A percentile compares a stretch with the other conserved stretches of the same genome.
Conservation (phyloP, 768 basidiomycete species). For the Tricholoma flavovirens region DNA sequence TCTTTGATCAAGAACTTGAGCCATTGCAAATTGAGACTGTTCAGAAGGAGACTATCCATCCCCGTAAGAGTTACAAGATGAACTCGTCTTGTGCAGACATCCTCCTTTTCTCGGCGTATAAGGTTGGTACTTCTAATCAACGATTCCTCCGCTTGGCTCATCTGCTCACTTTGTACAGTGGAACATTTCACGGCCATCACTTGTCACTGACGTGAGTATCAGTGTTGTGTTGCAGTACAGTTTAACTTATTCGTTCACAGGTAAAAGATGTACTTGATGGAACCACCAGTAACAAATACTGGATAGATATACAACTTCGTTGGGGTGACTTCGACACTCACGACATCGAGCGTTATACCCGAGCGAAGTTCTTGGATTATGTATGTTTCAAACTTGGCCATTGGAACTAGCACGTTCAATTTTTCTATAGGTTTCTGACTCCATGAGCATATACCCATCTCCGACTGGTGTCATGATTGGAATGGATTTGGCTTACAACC, state of each 20-base stretch:
- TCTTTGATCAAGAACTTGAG: conserved; percentile 98
- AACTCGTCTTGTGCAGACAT: conserved; percentile 99
- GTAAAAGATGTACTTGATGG: conserved; percentile 94
- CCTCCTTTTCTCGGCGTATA: conserved; percentile 91
- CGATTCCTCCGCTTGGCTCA: neutral
- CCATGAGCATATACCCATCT: conserved; percentile 98
- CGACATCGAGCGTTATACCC: conserved; percentile 97
- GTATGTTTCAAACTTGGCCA: conserved; percentile 33
- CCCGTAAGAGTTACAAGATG: conserved; percentile 99
- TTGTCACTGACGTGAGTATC: conserved; percentile 79
- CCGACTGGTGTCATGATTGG: conserved; percentile 99
- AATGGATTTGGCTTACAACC: conserved; percentile 96
- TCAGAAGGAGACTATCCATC: conserved; percentile 99
- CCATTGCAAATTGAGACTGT: conserved; percentile 98
- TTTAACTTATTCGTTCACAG: conserved; percentile 28
- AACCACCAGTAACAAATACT: conserved; percentile 98
- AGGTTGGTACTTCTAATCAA: conserved; percentile 33
- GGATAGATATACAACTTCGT: conserved; percentile 92
- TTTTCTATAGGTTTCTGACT: conserved; percentile 74
- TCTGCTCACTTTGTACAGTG: conserved; percentile 45
- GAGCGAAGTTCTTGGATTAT: conserved; percentile 99
- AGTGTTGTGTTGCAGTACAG: neutral
- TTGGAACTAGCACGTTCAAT: neutral
- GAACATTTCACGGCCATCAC: conserved; percentile 95
- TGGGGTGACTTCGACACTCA: conserved; percentile 99